phyloP scores from a whole-genome alignment of 331 rosid genomes.

The Stylosanthes scabra region DNA sequence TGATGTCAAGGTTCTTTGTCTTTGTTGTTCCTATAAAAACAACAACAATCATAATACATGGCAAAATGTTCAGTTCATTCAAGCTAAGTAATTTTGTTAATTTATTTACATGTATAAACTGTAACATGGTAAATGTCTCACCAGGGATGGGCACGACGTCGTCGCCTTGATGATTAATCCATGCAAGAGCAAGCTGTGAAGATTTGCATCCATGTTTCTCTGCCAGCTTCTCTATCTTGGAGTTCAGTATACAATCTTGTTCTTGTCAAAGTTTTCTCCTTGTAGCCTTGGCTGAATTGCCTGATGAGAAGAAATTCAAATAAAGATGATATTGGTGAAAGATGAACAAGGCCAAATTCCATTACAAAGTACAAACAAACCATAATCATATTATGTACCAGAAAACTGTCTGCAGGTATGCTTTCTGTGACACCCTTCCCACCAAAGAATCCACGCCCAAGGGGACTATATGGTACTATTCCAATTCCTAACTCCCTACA shows the following conservation, averaged over 20 bases:
- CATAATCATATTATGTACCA: constrained; percentile 21
- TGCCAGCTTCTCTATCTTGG: constrained; percentile 46
- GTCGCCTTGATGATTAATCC: constrained; percentile 62
- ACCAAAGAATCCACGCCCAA: constrained; percentile 69
- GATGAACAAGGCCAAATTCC: not conserved
- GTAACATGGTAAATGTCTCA: constrained; percentile 31
- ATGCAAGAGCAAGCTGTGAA: constrained; percentile 63
- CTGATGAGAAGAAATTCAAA: constrained; percentile 32
- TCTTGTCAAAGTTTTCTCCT: constrained; percentile 51
- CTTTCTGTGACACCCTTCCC: constrained; percentile 63
- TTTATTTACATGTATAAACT: too few species aligned
- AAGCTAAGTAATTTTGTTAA: too few species aligned
- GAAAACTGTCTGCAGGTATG: constrained; percentile 35
- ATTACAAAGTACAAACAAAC: not conserved
- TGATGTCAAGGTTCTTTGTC: constrained; percentile 46
- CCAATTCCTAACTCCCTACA: constrained; percentile 69
- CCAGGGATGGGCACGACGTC: constrained; percentile 66
- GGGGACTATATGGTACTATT: constrained; percentile 65
- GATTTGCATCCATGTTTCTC: constrained; percentile 51
- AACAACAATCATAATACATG: not conserved
- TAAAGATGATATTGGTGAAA: not conserved
- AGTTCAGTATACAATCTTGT: constrained; percentile 48
- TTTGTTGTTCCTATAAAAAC: constrained; percentile 49
- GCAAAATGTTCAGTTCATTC: not conserved
- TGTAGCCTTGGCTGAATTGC: constrained; percentile 47